Conservation (phyloP, 2,329 filamentous ascomycete genomes). For the Clarireedia paspali region DNA sequence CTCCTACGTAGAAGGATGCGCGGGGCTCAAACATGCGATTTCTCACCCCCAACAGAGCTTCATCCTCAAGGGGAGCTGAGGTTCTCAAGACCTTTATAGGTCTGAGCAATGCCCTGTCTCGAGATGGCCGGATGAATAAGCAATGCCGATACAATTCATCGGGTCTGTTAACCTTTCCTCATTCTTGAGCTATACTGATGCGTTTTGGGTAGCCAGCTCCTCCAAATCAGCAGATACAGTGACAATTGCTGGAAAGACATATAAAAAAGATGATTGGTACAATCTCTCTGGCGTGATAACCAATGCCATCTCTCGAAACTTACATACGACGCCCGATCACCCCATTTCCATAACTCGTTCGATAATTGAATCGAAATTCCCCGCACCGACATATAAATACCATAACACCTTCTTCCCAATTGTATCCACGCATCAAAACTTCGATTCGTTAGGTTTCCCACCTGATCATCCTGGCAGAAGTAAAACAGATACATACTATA, state of each 20-base stretch:
- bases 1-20: background rate
- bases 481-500: slow-evolving; percentile 89
- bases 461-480: slow-evolving; percentile 79
- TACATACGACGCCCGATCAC: slow-evolving; percentile 90
- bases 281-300: slow-evolving; percentile 75
- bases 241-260: slow-evolving; percentile 41
- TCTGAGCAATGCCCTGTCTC: slow-evolving; percentile 14
- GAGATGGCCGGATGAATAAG: slow-evolving; percentile 16
- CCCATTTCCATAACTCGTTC: slow-evolving; percentile 84
- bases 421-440: slow-evolving; percentile 80
- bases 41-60: slow-evolving; percentile 11
- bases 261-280: slow-evolving; percentile 71
- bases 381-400: slow-evolving; percentile 61
- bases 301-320: slow-evolving; percentile 61
- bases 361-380: slow-evolving; percentile 87
- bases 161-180: slow-evolving; percentile 13
- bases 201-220: background rate
- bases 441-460: slow-evolving; percentile 93
- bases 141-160: slow-evolving; percentile 25
- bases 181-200: background rate
- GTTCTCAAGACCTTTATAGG: slow-evolving; percentile 17
- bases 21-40: slow-evolving; percentile 18
- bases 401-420: slow-evolving; percentile 77
- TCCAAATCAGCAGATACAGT: background rate
- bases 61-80: slow-evolving; percentile 12